A percentile compares a stretch with the other conserved stretches of the same genome.
These are phyloP conservation scores for Pneumocystis sp. DNA, from an alignment of 1,139 yeast genomes.

Conservation along the genomic window DNA sequence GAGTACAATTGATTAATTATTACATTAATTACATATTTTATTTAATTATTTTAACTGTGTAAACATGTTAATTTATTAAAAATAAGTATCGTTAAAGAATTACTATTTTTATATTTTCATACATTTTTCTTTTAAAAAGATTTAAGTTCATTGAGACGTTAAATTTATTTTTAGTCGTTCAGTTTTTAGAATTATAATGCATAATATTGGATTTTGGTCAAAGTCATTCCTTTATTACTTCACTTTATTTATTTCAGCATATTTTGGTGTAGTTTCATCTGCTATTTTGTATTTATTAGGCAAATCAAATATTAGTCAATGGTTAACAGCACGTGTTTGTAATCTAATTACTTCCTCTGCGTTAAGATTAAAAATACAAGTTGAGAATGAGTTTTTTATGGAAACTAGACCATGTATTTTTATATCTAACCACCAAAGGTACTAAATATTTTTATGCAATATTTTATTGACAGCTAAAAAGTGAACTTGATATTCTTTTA, in stretches of 20 bases:
- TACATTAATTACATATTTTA: background rate
- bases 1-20: background rate
- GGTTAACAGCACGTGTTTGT: conserved; percentile 76
- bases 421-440: conserved; percentile 76
- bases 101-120: background rate
- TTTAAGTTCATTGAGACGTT: background rate
- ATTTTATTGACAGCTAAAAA: background rate
- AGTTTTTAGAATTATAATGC: background rate
- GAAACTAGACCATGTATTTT: conserved; percentile 55
- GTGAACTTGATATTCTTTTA: conserved; percentile 61
- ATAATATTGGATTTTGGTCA: background rate
- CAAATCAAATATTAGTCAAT: conserved; percentile 69
- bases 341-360: conserved; percentile 43
- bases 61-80: background rate
- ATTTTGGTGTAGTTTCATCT: conserved; percentile 57
- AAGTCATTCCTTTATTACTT: background rate
- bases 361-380: conserved; percentile 53
- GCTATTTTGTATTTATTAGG: conserved; percentile 51
- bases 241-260: background rate
- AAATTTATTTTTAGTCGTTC: background rate
- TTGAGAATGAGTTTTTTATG: conserved; percentile 47
- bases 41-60: background rate
- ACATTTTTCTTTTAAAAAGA: background rate
- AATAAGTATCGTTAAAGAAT: background rate
- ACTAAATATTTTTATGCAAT: conserved; percentile 6